Evolutionary conservation across 1,284 basidiomycete genomes (phyloP).

Genomic region (Takashimella tepidaria): DNA sequence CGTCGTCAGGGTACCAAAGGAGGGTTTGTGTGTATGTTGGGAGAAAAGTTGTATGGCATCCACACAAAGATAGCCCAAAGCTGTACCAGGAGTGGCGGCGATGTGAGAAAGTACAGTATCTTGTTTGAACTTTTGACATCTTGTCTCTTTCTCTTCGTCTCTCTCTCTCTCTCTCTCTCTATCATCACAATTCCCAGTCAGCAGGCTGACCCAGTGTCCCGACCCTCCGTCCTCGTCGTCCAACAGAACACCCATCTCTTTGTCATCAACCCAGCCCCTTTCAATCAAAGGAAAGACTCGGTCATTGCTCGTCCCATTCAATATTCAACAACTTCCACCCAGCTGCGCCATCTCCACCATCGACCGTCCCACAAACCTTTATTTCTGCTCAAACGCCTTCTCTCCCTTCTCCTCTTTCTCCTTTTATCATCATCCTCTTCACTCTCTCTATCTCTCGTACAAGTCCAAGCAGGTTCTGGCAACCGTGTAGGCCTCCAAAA

Average conservation of each 20-base stretch:
- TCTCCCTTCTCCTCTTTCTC: background rate
- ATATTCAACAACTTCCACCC: no score
- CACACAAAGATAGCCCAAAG: no score
- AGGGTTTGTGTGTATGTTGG: no score
- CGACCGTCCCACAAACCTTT: no score
- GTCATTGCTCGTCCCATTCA: background rate
- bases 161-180: background rate
- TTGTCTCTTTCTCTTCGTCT: conserved; percentile 3
- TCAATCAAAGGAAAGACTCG: conserved; percentile 1
- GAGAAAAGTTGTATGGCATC: no score
- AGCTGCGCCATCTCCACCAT: no score
- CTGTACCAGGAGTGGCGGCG: no score
- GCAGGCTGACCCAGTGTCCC: background rate
- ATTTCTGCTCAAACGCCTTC: background rate
- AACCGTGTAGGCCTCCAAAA: background rate
- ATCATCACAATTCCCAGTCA: background rate
- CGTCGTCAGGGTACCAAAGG: no score
- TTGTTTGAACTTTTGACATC: no score
- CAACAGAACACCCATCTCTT: background rate
- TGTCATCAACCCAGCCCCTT: background rate
- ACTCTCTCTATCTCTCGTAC: background rate
- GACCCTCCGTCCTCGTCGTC: background rate
- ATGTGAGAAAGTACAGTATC: no score
- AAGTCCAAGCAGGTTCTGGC: conserved; percentile 4
- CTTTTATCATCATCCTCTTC: background rate